These are phyloP conservation scores for Onygena corvina DNA, from an alignment of 2,329 filamentous ascomycete species.

Conservation along the genomic window DNA sequence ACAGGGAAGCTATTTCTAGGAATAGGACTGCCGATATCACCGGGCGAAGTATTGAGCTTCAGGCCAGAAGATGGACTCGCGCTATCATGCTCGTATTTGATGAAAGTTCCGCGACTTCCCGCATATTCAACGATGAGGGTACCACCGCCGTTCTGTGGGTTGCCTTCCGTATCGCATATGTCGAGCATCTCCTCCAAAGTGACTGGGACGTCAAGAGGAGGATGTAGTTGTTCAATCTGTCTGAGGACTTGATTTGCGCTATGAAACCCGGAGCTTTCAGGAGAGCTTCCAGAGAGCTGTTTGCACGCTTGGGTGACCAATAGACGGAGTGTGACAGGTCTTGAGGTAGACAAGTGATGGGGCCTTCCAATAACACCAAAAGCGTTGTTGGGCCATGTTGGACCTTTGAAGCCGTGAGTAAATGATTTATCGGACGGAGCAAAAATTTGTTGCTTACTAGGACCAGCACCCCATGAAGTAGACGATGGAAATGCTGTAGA, in stretches of 20 bases:
- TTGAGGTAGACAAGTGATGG: constrained; percentile 45
- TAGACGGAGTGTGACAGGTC: constrained; percentile 57
- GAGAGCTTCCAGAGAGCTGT: constrained; percentile 37
- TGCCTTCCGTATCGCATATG: constrained; percentile 86
- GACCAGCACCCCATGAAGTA: constrained; percentile 29
- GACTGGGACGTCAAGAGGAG: constrained; percentile 44
- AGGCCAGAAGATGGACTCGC: constrained; percentile 34
- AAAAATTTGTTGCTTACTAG: constrained; percentile 22
- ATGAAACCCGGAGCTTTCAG: constrained; percentile 45
- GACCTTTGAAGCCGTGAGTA: constrained; percentile 24
- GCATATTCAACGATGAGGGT: constrained; percentile 59
- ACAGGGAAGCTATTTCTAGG: constrained; percentile 33
- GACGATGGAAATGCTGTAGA: constrained; percentile 26
- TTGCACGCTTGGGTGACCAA: constrained; percentile 71
- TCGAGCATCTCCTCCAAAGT: constrained; percentile 60
- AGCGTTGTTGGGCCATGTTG: constrained; percentile 37
- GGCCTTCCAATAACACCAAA: constrained; percentile 40
- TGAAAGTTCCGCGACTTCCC: constrained; percentile 27
- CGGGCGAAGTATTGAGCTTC: constrained; percentile 40
- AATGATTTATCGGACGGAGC: background rate
- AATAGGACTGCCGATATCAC: constrained; percentile 59
- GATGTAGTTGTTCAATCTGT: constrained; percentile 51
- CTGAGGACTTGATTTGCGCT: constrained; percentile 51
- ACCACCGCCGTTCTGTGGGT: constrained; percentile 75
- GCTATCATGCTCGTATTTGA: constrained; percentile 43